Evolutionary conservation across 768 basidiomycete genomes (phyloP), one percentile per base, ranked within the genome.

Genomic region (Suillus paluster): DNA sequence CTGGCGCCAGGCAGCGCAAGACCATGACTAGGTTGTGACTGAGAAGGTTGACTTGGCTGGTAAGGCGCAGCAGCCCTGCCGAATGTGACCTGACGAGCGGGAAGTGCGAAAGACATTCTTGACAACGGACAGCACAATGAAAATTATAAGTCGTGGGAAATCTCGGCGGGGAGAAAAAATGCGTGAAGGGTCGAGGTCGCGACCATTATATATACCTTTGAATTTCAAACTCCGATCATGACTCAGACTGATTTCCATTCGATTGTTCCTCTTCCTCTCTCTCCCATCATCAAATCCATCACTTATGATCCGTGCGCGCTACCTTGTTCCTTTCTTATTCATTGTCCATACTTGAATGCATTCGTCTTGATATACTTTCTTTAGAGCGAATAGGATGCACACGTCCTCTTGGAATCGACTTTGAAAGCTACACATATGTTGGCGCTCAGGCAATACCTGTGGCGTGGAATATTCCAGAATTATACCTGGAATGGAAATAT

Each of bases 71-170:
- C 86, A 56, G 89, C 78, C 62, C 91, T 85, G 59, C 87, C 89
- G 70, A 92, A 91, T 58, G 86, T 91, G 67, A 92, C 84, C 69
- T 89, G 91, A 69, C 91, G 90, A 63, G 91, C 85, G 64, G 90
- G 90, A 58, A 92, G 81, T 38, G 88, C 86, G 70, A 88, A 89
- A 52, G 83, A 83, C 82, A 83, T 83, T 33, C 34, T 50, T 44
- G 39, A 36, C 52, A 57, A 21, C 44, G 33, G 2, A 60, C 68
- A 64, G 59, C 25, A 49, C 48, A 50, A 42, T 57, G 41, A 67
- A 19, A 64, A 67, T 58, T n/a, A 27, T 33, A 33, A 33, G 33
- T 45, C 48, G 71, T 76, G 65, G 60, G 70, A 41, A 48, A 75
- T 71, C 30, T 8, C 30, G 33, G 61, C 72, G 68, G 54, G 70